Evolutionary conservation across 176 grass and related monocot genomes (phyloP), one percentile per base, ranked within the genome.

Genomic region (Phragmites australis): DNA sequence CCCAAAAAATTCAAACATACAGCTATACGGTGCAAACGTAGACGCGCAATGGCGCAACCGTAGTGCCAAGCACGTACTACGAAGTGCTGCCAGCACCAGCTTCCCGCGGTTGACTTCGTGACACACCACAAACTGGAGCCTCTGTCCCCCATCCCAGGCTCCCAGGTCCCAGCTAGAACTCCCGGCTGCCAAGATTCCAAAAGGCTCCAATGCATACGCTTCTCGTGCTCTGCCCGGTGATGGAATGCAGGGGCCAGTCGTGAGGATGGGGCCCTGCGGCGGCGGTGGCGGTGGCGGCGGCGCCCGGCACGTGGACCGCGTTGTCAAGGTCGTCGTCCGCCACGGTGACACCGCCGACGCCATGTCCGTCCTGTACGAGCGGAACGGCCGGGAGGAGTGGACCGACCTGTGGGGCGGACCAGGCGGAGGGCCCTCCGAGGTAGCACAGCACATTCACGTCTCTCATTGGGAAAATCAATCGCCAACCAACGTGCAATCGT

Each of bases 281-380:
- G 91, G 91, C 26, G 30, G 8, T 14, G 91, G 91, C 26, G 30
- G 8, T 14, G 84, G 72, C 2, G 88, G 91, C 49, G 18, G 3
- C 43, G 59, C 2, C 0, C 86, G 75, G 48, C 71, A 86, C 63
- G 86, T 91, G 86, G 75, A 58, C 60, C 88, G 74, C 1, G 81
- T 91, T 8, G 74, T 72, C 8, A 91, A 84, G 92, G 65, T 91
- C 23, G 80, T 46, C n/a, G 29, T 91, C 57, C 86, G 76, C 18
- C 83, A 87, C 82, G 64, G 83, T 6, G 65, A 7, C 29, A 44
- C 74, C 60, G 84, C 86, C 17, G 85, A 93, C 74, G 88, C 82
- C 53, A 25, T 88, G 12, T 85, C 52, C 21, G 47, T 91, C 5
- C 25, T 80, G 15, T 91, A 88, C 56, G 59, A 85, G 46, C 86